Evolutionary conservation across 1,139 yeast species (phyloP), one percentile per base, ranked within the genome.

Genomic region (Lipomyces yarrowii): DNA sequence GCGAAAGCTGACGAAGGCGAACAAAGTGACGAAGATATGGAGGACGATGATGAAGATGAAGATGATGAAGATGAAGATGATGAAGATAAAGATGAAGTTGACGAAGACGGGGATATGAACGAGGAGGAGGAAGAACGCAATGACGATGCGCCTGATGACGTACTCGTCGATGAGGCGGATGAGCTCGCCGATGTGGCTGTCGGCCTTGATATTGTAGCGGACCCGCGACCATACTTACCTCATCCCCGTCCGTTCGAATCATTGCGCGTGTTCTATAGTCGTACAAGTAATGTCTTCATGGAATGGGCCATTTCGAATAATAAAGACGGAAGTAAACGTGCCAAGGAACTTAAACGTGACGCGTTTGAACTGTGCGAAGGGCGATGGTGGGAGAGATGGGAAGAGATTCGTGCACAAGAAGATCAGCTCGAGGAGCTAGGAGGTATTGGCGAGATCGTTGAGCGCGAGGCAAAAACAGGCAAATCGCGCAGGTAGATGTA

Each of bases 371-470:
- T 93, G 69, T 89, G 96, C 77, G 97, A 93, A 78, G 96, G 89
- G 71, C 86, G 98, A 80, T 94, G 97, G 96, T 94, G 98, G 98
- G 98, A 94, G 76, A 89, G 98, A 80, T 87, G 98, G 80, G 98
- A 94, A 75, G 96, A 89, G 73, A 88, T 93, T 32, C 87, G 96
- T 74, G 83, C 87, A 54, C 90, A 91, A 59, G 99, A 94, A 78
- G 98, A 93, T 73, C 86, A 86, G 74, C 80, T 91, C 75, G 98
- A 93, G 78, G 97, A 91, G 72, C 75, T 90, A 77, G 96, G 97
- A 63, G 98, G 97, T 65, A 94, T 92, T 68, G 96, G 91, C 32
- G 96, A 91, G 69, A 88, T 93, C 55, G 80, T 94, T n/a, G 97
- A 92, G 74, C 86, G 86, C 73, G 96, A 90, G 72, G 76, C 83